phyloP scores from a whole-genome alignment of 176 grass and related monocot species.

The Guadua angustifolia region DNA sequence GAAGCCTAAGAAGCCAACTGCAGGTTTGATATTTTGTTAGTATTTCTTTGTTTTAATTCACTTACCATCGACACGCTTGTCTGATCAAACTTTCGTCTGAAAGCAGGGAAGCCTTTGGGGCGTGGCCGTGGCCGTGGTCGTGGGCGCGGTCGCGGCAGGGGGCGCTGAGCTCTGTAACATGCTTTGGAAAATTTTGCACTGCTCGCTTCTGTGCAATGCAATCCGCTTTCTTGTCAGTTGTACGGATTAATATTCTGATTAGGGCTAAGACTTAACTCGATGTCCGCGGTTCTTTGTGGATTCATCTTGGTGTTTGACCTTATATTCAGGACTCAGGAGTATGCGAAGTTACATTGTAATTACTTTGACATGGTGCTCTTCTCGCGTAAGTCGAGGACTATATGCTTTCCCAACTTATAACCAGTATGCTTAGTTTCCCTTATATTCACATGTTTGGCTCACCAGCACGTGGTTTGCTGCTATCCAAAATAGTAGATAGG shows the following conservation, averaged over 20 bases:
- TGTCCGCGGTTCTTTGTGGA: conserved; percentile 26
- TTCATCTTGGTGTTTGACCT: conserved; percentile 25
- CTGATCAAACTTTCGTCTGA: conserved; percentile 25
- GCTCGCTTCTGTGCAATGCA: conserved; percentile 42
- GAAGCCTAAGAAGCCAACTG: conserved; percentile 76
- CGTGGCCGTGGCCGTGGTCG: conserved; percentile 72
- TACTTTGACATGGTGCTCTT: conserved; percentile 20
- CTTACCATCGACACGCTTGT: not conserved
- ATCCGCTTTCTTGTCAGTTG: conserved; percentile 38
- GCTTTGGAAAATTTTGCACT: conserved; percentile 49
- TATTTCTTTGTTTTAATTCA: not conserved
- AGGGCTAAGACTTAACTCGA: not conserved
- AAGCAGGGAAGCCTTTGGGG: conserved; percentile 71
- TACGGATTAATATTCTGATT: conserved; percentile 12
- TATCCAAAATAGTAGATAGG: not conserved
- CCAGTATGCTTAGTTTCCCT: not conserved
- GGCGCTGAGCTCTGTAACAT: conserved; percentile 45
- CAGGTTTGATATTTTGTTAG: conserved; percentile 45
- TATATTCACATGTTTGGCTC: not conserved
- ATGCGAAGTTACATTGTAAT: conserved; percentile 25
- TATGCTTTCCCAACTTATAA: not conserved
- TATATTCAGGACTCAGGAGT: not conserved
- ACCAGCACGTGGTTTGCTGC: not conserved
- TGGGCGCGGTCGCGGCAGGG: conserved; percentile 66
- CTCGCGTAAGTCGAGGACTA: not conserved